Percentiles rank a stretch among this genome's conserved stretches.
These are phyloP conservation scores for Aspergillus versicolor DNA, from an alignment of 2,329 filamentous ascomycete genomes.

Conservation along the genomic window DNA sequence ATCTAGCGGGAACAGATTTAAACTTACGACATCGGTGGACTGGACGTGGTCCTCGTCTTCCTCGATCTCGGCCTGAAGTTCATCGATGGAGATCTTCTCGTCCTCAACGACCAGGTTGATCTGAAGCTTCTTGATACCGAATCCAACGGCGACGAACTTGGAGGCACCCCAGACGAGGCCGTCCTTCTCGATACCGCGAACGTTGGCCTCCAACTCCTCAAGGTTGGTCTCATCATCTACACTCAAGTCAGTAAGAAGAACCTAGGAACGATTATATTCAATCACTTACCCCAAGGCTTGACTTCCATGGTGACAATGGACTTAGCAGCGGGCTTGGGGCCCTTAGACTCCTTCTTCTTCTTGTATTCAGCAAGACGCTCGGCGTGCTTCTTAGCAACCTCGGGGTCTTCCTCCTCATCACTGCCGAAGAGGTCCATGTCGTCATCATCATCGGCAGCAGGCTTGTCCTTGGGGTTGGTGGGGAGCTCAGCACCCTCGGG, in stretches of 20 bases:
- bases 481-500: constrained; percentile 76
- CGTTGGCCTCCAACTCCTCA: constrained; percentile 73
- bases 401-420: constrained; percentile 89
- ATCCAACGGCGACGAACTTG: constrained; percentile 86
- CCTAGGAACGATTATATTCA: neutral
- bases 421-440: constrained; percentile 92
- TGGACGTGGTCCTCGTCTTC: constrained; percentile 94
- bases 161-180: constrained; percentile 95
- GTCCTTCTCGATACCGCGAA: constrained; percentile 83
- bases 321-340: constrained; percentile 82
- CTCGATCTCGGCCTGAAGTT: constrained; percentile 83
- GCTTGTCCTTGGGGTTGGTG: constrained; percentile 82
- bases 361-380: constrained; percentile 90
- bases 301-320: constrained; percentile 94
- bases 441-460: constrained; percentile 64
- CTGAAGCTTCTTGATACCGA: constrained; percentile 99
- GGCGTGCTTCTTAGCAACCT: constrained; percentile 79
- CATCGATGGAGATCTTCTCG: constrained; percentile 85
- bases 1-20: neutral
- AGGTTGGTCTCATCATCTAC: constrained; percentile 92
- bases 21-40: constrained; percentile 76
- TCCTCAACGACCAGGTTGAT: constrained; percentile 98
- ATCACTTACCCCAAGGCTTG: constrained; percentile 92
- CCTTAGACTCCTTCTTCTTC: constrained; percentile 94
- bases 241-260: constrained; percentile 19